Conservation (phyloP, 208 protist genomes). For the Tritrichomonas musculus region DNA sequence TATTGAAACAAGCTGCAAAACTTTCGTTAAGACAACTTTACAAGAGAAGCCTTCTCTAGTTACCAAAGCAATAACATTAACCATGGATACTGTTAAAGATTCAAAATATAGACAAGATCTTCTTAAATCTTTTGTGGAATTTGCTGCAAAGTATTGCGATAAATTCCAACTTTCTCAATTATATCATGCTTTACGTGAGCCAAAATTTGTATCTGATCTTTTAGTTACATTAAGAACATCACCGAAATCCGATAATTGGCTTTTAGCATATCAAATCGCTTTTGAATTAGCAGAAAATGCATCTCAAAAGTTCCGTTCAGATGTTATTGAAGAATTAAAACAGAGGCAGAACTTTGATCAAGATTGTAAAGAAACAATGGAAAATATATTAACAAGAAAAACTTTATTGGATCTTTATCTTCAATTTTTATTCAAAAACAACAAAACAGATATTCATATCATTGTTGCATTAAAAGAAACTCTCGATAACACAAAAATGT, state of each 20-base stretch:
- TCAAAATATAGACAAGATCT: neutral
- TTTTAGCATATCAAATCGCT: conserved; percentile 2
- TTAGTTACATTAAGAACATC: neutral
- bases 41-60: neutral
- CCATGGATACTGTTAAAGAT: neutral
- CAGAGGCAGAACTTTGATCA: neutral
- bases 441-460: conserved; percentile 25
- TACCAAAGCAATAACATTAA: neutral
- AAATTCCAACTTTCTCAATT: neutral
- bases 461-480: conserved; percentile 20
- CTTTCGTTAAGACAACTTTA: neutral
- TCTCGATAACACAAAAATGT: neutral
- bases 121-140: neutral
- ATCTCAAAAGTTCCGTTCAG: neutral
- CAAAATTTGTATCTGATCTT: neutral
- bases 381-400: neutral
- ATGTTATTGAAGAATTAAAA: neutral
- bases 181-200: neutral
- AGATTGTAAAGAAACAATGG: neutral
- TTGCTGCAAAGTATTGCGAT: neutral
- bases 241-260: neutral
- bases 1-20: neutral
- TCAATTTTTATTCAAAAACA: conserved; percentile 24
- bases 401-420: neutral
- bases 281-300: conserved; percentile 28